Evolutionary conservation across 2,329 filamentous ascomycete species (phyloP), one percentile per base, ranked within the genome.

Genomic region (Xylariaceae sp.): DNA sequence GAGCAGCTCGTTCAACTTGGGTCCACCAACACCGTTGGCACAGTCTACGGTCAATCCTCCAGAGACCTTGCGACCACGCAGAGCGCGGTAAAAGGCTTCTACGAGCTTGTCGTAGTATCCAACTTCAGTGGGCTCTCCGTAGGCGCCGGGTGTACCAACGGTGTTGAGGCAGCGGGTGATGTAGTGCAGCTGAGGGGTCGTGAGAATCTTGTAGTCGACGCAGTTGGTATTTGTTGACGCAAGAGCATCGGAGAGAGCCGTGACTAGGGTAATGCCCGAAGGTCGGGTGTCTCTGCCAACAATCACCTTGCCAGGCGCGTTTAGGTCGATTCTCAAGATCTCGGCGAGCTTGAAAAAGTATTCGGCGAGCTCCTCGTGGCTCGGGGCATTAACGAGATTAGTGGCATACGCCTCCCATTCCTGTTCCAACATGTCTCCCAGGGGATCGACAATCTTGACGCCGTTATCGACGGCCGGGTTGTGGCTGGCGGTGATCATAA

Each of bases 181-280:
- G 76, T 99, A 99, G 79, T 99, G 94, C 60, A 99, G 83, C 77
- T 97, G 94, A n/a, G 94, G 94, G 2, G 94, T 99, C 10, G 94
- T 97, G 70, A 97, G 81, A 72, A 92, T 87, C 76, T 93, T 94
- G 78, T 87, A 93, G 79, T 97, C 93, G 71, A 85, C 85, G 71
- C 85, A 88, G 62, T 90, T 85, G 57, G 88, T 85, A 58, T 84
- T 83, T 51, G 88, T 88, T 55, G 90, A 90, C 62, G 88, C 86
- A 64, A 97, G 80, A 15, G 90, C 90, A 70, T 90, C 88, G 60
- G 87, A 83, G 53, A 97, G 83, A 61, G 92, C 89, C 45, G 83
- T 80, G 35, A 92, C 89, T 30, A 99, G 86, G 59, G 85, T 87
- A 67, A 90, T 89, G 55, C 94, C 94, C 6, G 93, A 97, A 56